phyloP scores from a whole-genome alignment of 2,329 filamentous ascomycete genomes.

The Rutstroemia sp. region DNA sequence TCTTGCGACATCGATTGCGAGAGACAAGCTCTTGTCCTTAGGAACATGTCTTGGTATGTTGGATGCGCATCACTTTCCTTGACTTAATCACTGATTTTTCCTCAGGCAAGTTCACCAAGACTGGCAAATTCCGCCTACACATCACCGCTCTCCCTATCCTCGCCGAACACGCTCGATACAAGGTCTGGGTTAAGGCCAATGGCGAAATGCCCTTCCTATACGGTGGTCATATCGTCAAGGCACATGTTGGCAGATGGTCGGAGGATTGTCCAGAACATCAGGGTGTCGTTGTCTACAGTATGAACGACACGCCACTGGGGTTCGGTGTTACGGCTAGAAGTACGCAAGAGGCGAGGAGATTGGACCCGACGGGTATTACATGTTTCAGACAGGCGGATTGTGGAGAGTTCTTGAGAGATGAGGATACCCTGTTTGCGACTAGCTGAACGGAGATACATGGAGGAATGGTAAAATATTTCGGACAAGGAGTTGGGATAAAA shows the following conservation, averaged over 20 bases:
- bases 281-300: constrained; percentile 81
- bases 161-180: constrained; percentile 85
- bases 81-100: constrained; percentile 9
- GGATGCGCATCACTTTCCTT: background rate
- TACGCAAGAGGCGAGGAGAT: constrained; percentile 70
- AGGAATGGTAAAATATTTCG: background rate
- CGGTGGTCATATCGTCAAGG: constrained; percentile 81
- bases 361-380: constrained; percentile 86
- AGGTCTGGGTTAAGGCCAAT: constrained; percentile 95
- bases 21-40: constrained; percentile 76
- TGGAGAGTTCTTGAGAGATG: constrained; percentile 88
- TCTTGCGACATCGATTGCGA: constrained; percentile 76
- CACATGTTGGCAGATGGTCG: constrained; percentile 69
- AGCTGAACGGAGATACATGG: constrained; percentile 10
- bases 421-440: constrained; percentile 56
- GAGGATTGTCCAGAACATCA: constrained; percentile 93
- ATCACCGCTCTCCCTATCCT: constrained; percentile 83
- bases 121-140: constrained; percentile 89
- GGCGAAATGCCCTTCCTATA: constrained; percentile 98
- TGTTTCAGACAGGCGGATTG: constrained; percentile 90
- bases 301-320: constrained; percentile 89
- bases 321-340: constrained; percentile 89
- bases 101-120: constrained; percentile 88
- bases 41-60: constrained; percentile 68
- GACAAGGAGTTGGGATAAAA: constrained; percentile 4